Evolutionary conservation across 2,329 filamentous ascomycete genomes (phyloP), one percentile per base, ranked within the genome.

Genomic region (Exophiala oligosperma): DNA sequence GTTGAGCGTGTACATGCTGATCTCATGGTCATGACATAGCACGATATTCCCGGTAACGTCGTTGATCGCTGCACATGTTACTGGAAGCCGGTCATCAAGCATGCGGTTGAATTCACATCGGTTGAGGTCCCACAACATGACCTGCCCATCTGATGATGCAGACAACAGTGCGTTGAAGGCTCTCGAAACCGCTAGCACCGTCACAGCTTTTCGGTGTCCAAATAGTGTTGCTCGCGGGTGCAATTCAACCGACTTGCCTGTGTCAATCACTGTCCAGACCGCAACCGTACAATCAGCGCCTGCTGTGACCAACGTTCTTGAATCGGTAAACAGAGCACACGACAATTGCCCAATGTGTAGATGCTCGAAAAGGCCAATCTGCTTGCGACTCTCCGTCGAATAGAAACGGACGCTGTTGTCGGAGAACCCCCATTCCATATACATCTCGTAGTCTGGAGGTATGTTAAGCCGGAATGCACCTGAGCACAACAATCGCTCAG

Each of bases 371-470:
- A 97, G 81, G 0, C 93, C 93, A 37, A 95, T 85, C 23, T 89
- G 80, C 78, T 91, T 92, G 69, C 90, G 87, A 57, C 85, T 90
- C 65, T 96, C 91, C 49, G 88, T 86, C 55, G 89, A 85, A 75
- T 91, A 96, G 78, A 99, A 97, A 3, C 94, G 88, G 28, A 99
- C 84, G 65, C 91, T 95, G 66, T 90, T 91, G 72, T 99, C 94
- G 0, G 91, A 89, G 67, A 95, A 97, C 1, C 93, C 93, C 93
- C 93, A 97, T 75, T 97, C 92, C 65, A 97, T 83, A 68, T 91
- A 96, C 67, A 92, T 92, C 74, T 97, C 92, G 69, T 91, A 96
- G 50, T 79, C 77, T 0, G 93, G 92, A 0, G 92, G 89, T 11
- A 97, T 86, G 68, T 97, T 94, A 43, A 97, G 80, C 21, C 91